Evolutionary conservation across 306 rosid genomes (phyloP), one percentile per base, ranked within the genome.

Genomic region (Medicago arabica): DNA sequence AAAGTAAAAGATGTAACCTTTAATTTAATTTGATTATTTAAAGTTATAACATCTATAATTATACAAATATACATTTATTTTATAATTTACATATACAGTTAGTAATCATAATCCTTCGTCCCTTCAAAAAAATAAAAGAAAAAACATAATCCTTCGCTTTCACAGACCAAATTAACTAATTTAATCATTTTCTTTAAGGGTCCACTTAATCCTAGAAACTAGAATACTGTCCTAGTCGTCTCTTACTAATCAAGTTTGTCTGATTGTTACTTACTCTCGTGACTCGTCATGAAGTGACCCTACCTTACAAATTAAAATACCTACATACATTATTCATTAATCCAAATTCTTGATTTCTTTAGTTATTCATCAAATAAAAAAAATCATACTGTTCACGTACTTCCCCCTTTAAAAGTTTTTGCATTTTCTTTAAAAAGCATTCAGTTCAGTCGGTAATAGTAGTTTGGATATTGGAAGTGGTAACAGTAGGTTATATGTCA

Each of bases 261-360:
- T 4, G 21, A 16, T 34, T 17, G 63, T 75, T 61, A 47, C 21
- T 61, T 46, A 47, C 21, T 61, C 9, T 47, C 78, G 39, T 49
- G 51, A 49, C 31, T 49, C 63, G 40, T 50, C 23, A 50, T 50
- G 21, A 10, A 50, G 21, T 7, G 10, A 7, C 18, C 19, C 57
- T n/a, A 6, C 6, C 50, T 46, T 46, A 12, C n/a, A n/a, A 19
- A 8, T 50, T 50, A 50, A 50, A 50, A 50, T 50, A n/a, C n/a
- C 21, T 50, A 2, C 21, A 50, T 50, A 2, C 21, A 50, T n/a
- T 50, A 50, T 50, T 50, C 57, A 50, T n/a, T 7, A 50, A 50
- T 50, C 57, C 21, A n/a, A 50, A 10, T 3, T 50, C 6, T n/a
- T 16, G 9, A 16, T n/a, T 50, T 50, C 57, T 50, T 50, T 50